These are phyloP conservation scores for Arabidopsis arenosa DNA, from an alignment of 345 rosid species.

Conservation along the genomic window DNA sequence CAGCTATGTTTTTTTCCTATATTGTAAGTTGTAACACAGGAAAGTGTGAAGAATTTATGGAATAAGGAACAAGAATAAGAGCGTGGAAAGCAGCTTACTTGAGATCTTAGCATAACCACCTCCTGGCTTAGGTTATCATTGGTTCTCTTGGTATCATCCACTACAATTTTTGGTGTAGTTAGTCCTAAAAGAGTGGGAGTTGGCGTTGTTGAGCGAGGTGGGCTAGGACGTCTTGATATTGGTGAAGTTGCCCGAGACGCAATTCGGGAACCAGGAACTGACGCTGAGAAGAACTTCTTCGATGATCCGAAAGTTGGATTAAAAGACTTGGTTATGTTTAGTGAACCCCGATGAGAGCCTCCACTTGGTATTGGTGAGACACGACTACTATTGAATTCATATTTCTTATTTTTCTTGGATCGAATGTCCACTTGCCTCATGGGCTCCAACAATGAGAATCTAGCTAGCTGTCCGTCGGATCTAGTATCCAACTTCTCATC, in stretches of 20 bases:
- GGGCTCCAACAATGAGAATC: conserved; percentile 86
- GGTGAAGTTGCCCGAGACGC: conserved; percentile 99
- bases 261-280: conserved; percentile 99
- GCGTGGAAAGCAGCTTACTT: conserved; percentile 56
- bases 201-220: conserved; percentile 99
- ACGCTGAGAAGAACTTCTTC: conserved; percentile 96
- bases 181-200: conserved; percentile 96
- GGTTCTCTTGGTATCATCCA: conserved; percentile 79
- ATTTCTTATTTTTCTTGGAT: conserved; percentile 85
- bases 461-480: conserved; percentile 76
- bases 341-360: conserved; percentile 80
- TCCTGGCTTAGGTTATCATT: conserved; percentile 85
- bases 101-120: conserved; percentile 81
- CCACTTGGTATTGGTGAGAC: conserved; percentile 95
- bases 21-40: conserved; percentile 3
- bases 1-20: conserved; percentile 20
- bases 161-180: conserved; percentile 69
- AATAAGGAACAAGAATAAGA: conserved; percentile 6
- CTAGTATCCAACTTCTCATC: conserved; percentile 86
- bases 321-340: conserved; percentile 75
- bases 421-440: conserved; percentile 73
- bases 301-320: conserved; percentile 91
- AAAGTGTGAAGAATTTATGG: neutral
- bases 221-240: conserved; percentile 91
- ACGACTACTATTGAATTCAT: conserved; percentile 91